A percentile compares a stretch with the other conserved stretches of the same genome.
phyloP scores from a whole-genome alignment of 2,329 filamentous ascomycete genomes.

The Claviceps paspali region DNA sequence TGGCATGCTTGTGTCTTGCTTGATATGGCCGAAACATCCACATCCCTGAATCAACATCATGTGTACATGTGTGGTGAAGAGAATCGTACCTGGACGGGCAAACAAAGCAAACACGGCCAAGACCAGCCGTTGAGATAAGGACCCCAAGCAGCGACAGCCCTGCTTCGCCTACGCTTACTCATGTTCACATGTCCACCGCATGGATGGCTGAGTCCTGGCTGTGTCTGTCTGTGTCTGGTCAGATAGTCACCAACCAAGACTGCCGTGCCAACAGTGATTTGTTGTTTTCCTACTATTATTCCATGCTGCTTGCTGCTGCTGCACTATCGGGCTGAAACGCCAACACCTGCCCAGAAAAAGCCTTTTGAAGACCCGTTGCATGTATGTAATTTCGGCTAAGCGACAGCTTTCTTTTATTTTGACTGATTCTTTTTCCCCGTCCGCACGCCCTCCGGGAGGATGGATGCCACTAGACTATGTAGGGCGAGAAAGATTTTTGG shows the following conservation, averaged over 20 bases:
- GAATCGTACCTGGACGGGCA: not conserved
- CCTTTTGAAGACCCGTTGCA: not conserved
- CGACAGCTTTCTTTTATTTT: not conserved
- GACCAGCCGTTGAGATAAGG: not conserved
- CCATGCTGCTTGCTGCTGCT: no score
- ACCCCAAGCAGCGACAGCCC: not conserved
- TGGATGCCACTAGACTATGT: constrained; percentile 1
- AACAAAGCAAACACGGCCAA: no score
- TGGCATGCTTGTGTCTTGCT: not conserved
- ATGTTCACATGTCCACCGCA: not conserved
- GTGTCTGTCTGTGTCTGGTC: not conserved
- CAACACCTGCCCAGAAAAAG: not conserved
- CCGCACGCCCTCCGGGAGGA: constrained; percentile 1
- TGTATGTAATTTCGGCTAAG: not conserved
- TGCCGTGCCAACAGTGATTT: not conserved
- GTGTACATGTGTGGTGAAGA: not conserved
- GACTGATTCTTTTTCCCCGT: not conserved
- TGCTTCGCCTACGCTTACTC: not conserved
- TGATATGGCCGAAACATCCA: not conserved
- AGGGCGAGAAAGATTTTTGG: constrained; percentile 3
- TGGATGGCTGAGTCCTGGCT: not conserved
- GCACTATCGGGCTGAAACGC: no score
- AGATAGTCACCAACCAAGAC: not conserved
- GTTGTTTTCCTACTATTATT: constrained; percentile 1
- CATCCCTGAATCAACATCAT: not conserved